Evolutionary conservation across 164 flowering plant species (phyloP).

Genomic region (Euptelea pleiosperma): DNA sequence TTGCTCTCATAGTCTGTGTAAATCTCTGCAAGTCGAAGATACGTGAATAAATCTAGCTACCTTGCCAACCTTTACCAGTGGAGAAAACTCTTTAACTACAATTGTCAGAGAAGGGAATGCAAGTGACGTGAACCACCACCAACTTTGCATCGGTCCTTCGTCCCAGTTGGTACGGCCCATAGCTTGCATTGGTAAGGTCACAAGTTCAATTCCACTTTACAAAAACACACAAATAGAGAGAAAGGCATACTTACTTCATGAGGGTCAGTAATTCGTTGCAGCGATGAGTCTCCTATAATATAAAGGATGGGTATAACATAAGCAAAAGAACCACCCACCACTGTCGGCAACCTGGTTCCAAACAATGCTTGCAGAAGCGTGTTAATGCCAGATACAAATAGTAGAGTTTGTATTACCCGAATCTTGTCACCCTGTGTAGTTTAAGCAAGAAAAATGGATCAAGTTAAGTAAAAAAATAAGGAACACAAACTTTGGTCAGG

Average conservation of each 20-base stretch:
- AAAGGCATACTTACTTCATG: constrained; percentile 89
- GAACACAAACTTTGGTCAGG: not conserved
- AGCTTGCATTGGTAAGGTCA: too few relatives aligned
- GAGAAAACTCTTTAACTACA: not conserved
- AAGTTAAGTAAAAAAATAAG: not conserved
- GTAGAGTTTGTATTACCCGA: constrained; percentile 82
- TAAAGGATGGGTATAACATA: constrained; percentile 74
- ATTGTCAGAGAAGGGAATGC: too few relatives aligned
- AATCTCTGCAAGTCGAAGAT: constrained; percentile 67
- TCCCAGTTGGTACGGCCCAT: too few relatives aligned
- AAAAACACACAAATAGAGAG: too few relatives aligned
- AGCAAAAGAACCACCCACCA: constrained; percentile 93
- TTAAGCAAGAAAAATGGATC: constrained; percentile 10
- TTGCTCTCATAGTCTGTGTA: constrained; percentile 87
- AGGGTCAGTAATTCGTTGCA: constrained; percentile 55
- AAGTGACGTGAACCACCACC: too few relatives aligned
- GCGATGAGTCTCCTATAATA: constrained; percentile 72
- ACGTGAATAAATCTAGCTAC: not conserved
- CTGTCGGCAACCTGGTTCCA: constrained; percentile 90
- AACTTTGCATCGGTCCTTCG: too few relatives aligned
- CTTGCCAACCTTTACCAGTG: not conserved
- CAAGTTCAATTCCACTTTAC: too few relatives aligned
- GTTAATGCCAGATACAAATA: constrained; percentile 90
- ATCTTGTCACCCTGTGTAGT: constrained; percentile 82
- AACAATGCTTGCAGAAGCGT: constrained; percentile 95